Evolutionary conservation across 768 basidiomycete genomes (phyloP).

Genomic region (Boletellus emodensis): DNA sequence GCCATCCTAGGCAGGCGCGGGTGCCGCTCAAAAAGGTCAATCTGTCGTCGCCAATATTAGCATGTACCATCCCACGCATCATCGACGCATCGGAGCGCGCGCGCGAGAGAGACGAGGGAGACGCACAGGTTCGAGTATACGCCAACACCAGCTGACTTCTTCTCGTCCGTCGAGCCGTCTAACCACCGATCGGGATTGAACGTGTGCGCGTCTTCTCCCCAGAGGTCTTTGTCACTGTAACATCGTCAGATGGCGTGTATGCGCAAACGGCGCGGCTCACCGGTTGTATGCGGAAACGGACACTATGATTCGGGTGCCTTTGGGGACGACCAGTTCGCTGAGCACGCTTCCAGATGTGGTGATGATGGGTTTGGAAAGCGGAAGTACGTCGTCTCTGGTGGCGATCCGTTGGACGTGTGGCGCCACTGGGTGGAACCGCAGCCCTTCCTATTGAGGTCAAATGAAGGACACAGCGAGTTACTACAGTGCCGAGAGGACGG

Average conservation of each 20-base stretch:
- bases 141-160: constrained; percentile 19
- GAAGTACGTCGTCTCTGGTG: not conserved
- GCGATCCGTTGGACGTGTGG: not conserved
- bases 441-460: not conserved
- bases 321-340: not conserved
- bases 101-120: not conserved
- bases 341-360: not conserved
- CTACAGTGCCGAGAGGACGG: not conserved
- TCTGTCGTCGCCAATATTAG: not conserved
- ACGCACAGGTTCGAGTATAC: constrained; percentile 28
- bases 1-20: not conserved
- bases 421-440: not conserved
- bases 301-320: not conserved
- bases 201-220: constrained; percentile 29
- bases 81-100: no score
- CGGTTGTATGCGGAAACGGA: not conserved
- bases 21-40: not conserved
- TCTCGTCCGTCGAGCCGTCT: constrained; percentile 9
- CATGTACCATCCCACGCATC: not conserved
- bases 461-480: not conserved
- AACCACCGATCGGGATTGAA: constrained; percentile 30
- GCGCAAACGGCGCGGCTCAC: not conserved
- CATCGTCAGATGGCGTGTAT: not conserved
- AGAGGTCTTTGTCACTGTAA: constrained; percentile 23
- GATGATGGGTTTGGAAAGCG: not conserved